Base-by-base conservation (phyloP, 78 protist species). In the Bodo saltans region DNA sequence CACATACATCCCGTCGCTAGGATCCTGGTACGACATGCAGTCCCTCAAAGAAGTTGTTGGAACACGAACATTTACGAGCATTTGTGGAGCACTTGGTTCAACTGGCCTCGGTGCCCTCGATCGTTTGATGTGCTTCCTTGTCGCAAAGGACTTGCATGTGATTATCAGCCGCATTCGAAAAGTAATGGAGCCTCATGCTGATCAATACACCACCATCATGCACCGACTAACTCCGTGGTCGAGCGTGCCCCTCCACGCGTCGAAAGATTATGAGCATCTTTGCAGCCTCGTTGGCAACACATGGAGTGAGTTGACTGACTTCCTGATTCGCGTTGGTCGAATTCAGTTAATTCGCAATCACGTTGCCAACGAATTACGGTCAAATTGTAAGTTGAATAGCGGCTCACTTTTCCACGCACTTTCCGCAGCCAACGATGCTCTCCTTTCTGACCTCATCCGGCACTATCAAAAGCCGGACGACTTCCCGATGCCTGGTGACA, bases 91-190 rank as follows among this genome's bases (percentile, higher is more conserved):
- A 42, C 81, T 93, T 73, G 93, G 92, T 4, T 78, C 87, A 23
- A 78, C 79, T 41, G 97, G 96, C 53, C 67, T 94, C 29, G 69
- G 87, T 1, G 98, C 95, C 28, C 71, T 95, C 29, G 96, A 94
- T 79, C 47, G 78, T 33, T 76, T 93, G 33, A 82, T 88, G 38
- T 52, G 89, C 52, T 94, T 96, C 85, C 84, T 94, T 90, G 85
- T 90, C 76, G 97, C 92, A 17, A 79, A 74, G 28, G 92, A 88
- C 30, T 70, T 95, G 41, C 90, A 92, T 70, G 79, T 53, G 27
- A 81, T 87, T 39, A 21, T 26, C 25, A 17, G 38, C 80, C 69
- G 84, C 34, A 76, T 76, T 39, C 39, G 38, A 25, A 26, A 23
- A 34, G 35, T 41, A n/a, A 35, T 42, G 34, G 86, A 81, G 70